phyloP scores from a whole-genome alignment of 306 rosid species.

The Gleditsia sinensis region DNA sequence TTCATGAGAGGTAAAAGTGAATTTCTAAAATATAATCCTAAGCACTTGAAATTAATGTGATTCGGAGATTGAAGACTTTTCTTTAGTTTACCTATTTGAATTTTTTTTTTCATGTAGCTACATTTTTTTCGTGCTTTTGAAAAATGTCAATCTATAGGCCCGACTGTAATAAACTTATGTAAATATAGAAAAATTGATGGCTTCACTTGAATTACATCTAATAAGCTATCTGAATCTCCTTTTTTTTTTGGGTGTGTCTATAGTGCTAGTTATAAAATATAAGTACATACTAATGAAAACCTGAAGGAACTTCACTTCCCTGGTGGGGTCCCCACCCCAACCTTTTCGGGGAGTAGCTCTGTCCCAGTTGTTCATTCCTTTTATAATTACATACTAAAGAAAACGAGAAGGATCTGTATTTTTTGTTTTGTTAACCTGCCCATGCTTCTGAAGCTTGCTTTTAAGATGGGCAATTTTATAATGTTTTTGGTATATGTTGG shows the following conservation, averaged over 20 bases:
- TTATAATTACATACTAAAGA: no score
- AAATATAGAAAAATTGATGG: no score
- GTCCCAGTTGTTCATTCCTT: background rate
- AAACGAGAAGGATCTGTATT: no score
- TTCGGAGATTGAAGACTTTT: conserved; percentile 27
- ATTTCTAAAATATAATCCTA: conserved; percentile 14
- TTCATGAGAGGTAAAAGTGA: conserved; percentile 82
- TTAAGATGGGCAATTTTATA: conserved; percentile 2
- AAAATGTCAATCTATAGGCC: background rate
- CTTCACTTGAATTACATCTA: no score
- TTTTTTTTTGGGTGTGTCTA: no score
- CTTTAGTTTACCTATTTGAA: conserved; percentile 16
- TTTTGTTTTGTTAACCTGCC: background rate
- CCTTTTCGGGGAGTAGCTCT: no score
- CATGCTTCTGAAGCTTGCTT: conserved; percentile 28
- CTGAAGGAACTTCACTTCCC: no score
- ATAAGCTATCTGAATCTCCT: no score
- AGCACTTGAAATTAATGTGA: conserved; percentile 23
- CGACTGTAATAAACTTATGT: background rate
- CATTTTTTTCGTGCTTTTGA: background rate
- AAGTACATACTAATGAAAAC: no score
- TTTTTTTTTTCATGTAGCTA: conserved; percentile 19
- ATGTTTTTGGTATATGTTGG: background rate
- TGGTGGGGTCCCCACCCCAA: no score
- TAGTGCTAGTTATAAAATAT: no score